phyloP scores from a whole-genome alignment of 1,284 basidiomycete species.

The Sporisorium graminicola region DNA sequence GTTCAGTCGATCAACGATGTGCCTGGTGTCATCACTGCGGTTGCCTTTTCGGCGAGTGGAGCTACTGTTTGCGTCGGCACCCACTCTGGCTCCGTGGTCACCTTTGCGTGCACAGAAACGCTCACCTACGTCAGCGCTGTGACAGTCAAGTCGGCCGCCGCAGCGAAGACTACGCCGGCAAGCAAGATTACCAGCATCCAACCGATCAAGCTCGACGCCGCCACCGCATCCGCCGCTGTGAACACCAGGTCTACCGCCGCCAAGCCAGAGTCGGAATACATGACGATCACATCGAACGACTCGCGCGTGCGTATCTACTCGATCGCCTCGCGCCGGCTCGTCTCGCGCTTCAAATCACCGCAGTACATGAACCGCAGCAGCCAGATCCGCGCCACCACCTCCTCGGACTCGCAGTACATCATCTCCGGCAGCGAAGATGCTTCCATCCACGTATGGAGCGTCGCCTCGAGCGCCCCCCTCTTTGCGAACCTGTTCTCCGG shows the following conservation, averaged over 20 bases:
- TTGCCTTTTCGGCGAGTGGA: conserved; percentile 68
- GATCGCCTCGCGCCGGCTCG: conserved; percentile 53
- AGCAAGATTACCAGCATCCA: conserved; percentile 70
- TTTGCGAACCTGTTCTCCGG: conserved; percentile 14
- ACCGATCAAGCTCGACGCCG: conserved; percentile 43
- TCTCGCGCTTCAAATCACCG: conserved; percentile 56
- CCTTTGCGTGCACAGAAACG: conserved; percentile 65
- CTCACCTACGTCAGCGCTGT: conserved; percentile 62
- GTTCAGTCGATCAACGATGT: conserved; percentile 60
- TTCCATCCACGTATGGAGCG: conserved; percentile 64
- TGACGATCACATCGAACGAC: conserved; percentile 71
- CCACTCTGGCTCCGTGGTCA: conserved; percentile 64
- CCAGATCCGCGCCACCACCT: conserved; percentile 68
- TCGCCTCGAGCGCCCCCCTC: conserved; percentile 22
- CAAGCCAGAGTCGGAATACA: conserved; percentile 44
- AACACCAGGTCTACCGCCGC: neutral
- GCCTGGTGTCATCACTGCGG: conserved; percentile 70
- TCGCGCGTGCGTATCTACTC: conserved; percentile 69
- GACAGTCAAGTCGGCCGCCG: conserved; percentile 63
- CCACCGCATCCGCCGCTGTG: neutral
- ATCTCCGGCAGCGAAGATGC: conserved; percentile 69
- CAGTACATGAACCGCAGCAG: conserved; percentile 58
- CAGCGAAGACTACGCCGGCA: conserved; percentile 65
- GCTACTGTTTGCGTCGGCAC: conserved; percentile 67
- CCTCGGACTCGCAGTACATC: conserved; percentile 65